Base-by-base conservation (phyloP, 208 protist species). In the Blechomonas ayalai region DNA sequence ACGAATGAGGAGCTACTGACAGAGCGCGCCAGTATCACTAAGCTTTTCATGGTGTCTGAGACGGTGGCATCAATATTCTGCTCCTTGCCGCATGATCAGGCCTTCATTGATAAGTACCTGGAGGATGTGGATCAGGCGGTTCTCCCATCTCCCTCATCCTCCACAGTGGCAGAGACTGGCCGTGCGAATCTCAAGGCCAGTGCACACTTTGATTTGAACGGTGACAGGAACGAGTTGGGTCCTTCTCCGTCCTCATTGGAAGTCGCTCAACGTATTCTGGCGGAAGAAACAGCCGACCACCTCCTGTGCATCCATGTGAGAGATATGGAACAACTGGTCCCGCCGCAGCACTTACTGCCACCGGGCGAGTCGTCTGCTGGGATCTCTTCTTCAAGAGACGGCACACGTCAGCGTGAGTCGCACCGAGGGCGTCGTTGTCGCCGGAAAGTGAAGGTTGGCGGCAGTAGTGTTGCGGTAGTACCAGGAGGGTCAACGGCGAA, bases 41-140 rank as follows among this genome's bases (percentile, higher is more conserved):
- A 89, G 56, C 67, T 92, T 7, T 86, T 88, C 36, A 79, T 92
- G 61, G 58, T 87, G 1, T 82, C 83, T 19, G 73, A 82, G 29
- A 82, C 71, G 2, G 56, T 92, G 8, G 66, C 67, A 0, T 82
- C 65, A 19, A 69, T 92, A 24, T 92, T 89, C 60, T 65, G 59
- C 13, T 55, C 64, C 2, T 39, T 82, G 10, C 73, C 77, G 7
- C 50, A 58, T 35, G 67, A 65, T 13, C 52, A 73, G 26, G 55
- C 32, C 3, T 44, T 38, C 27, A 42, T 90, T 20, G 57, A 79
- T 18, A 57, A 59, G 29, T 81, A 80, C 49, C 59, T 90, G 15
- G 69, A 68, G 26, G 59, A 74, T 20, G 64, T 86, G 19, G 79
- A 90, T 25, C 52, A 52, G 0, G 69, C 75, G 9, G 54, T 65